Percentiles rank a stretch among this genome's conserved stretches.
These are phyloP conservation scores for Apophysomyces elegans DNA, from an alignment of 371 early-diverging fungal genomes.

Conservation along the genomic window DNA sequence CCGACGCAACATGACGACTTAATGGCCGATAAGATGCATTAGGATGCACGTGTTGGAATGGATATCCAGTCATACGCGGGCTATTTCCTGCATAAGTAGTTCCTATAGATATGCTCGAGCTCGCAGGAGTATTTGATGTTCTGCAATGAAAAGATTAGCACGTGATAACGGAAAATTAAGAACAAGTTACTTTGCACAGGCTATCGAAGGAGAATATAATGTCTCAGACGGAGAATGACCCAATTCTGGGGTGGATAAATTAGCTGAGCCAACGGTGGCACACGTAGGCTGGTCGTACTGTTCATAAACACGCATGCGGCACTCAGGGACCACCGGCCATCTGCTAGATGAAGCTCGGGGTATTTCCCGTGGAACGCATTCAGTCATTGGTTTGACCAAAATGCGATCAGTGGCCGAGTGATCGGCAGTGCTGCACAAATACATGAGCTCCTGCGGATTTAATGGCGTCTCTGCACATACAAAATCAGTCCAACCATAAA, in stretches of 20 bases:
- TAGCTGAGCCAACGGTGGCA: conserved; percentile 15
- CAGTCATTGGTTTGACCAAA: conserved; percentile 30
- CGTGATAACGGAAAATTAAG: conserved; percentile 19
- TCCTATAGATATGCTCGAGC: conserved; percentile 2
- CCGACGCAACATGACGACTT: conserved; percentile 27
- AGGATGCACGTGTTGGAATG: conserved; percentile 28
- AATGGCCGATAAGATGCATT: conserved; percentile 35
- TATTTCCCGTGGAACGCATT: conserved; percentile 9
- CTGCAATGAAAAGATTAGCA: conserved; percentile 23
- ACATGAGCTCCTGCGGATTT: conserved; percentile 36
- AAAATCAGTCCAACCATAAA: conserved; percentile 12
- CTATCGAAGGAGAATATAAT: conserved; percentile 15
- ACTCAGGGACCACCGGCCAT: conserved; percentile 10
- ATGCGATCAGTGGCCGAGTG: conserved; percentile 46
- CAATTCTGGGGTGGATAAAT: conserved; percentile 43
- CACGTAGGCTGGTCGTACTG: conserved; percentile 17
- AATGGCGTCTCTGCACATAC: conserved; percentile 32
- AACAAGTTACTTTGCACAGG: conserved; percentile 18
- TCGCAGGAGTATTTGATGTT: conserved; percentile 8
- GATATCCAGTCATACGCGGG: conserved; percentile 7
- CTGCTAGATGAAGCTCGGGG: conserved; percentile 13
- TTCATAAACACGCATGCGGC: conserved; percentile 5
- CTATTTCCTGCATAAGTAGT: conserved; percentile 9
- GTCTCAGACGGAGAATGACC: conserved; percentile 43
- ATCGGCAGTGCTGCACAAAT: conserved; percentile 48